Base-by-base conservation (phyloP, 495 filamentous ascomycete species). In the Talaromyces wortmannii region DNA sequence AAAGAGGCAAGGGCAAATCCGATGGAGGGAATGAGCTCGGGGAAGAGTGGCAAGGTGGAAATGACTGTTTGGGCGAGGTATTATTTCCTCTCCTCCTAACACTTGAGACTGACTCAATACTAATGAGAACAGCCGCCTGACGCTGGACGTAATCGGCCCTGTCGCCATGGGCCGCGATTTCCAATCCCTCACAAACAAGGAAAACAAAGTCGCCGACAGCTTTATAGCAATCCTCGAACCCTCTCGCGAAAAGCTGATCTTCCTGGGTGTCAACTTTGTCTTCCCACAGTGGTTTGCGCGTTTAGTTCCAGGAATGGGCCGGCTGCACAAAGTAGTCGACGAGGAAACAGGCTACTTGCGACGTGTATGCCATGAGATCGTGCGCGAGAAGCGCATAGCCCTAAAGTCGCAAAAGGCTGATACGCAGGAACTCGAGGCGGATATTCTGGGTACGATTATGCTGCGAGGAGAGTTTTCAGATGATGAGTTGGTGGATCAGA, bases 131-230 rank as follows among this genome's bases (percentile, higher is more conserved):
- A 75, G 77, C 42, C 81, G 90, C 15, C 82, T 83, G 0, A 91
- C 91, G 0, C 83, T 96, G 8, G 92, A 96, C 61, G 91, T 96
- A 53, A 92, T 96, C 58, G 91, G 92, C 7, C 67, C 84, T 5
- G 86, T 89, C 0, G 90, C 90, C 1, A 81, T 96, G 61, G 91
- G 90, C 0, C 79, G 83, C 23, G 89, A 95, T 51, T 96, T 96
- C 61, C 72, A 77, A 31, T 83, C 89, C 2, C 75, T 96, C 50
- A 61, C 81, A 18, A 74, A 89, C 59, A 81, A 81, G 0, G 64
- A 81, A 12, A 86, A 83, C 60, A 74, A 80, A 55, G 78, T 96
- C 13, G 83, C 78, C 29, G 63, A 78, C 45, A 89, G 83, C 1
- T 96, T 96, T 67, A 67, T 77, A 3, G 71, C 53, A 0, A 78